Conservation (phyloP, 768 basidiomycete species). For the Naematelia encephala region DNA sequence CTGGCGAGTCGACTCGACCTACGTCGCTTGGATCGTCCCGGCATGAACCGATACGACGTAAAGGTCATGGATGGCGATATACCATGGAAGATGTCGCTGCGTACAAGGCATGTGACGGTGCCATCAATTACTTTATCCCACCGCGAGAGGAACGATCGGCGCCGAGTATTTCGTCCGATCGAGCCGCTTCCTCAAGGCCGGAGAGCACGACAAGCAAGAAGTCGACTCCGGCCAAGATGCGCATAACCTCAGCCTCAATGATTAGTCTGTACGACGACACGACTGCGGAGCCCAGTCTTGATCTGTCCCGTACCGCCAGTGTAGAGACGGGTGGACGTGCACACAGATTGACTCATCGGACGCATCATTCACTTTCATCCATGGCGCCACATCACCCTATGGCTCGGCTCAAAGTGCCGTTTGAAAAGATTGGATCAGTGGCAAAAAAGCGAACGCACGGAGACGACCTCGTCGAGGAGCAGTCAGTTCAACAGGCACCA, state of each 20-base stretch:
- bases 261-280: neutral
- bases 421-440: constrained; percentile 29
- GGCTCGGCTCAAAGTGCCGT: constrained; percentile 23
- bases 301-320: neutral
- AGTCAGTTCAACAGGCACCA: constrained; percentile 5
- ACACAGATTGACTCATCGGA: constrained; percentile 13
- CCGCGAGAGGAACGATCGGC: constrained; percentile 15
- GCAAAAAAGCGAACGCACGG: constrained; percentile 18
- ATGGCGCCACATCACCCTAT: constrained; percentile 13
- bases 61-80: constrained; percentile 24
- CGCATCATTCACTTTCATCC: constrained; percentile 26
- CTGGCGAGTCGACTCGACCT: constrained; percentile 8
- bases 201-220: neutral
- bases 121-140: constrained; percentile 44
- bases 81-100: constrained; percentile 32
- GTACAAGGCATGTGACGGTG: constrained; percentile 34
- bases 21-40: constrained; percentile 8
- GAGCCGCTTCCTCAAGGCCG: constrained; percentile 6
- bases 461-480: neutral
- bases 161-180: constrained; percentile 3
- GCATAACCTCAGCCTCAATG: neutral
- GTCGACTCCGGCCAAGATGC: constrained; percentile 1
- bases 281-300: neutral
- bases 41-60: neutral
- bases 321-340: neutral